A percentile compares a stretch with the other conserved stretches of the same genome.
phyloP scores from a whole-genome alignment of 805 yeast genomes.

The Wickerhamomyces mucosus region DNA sequence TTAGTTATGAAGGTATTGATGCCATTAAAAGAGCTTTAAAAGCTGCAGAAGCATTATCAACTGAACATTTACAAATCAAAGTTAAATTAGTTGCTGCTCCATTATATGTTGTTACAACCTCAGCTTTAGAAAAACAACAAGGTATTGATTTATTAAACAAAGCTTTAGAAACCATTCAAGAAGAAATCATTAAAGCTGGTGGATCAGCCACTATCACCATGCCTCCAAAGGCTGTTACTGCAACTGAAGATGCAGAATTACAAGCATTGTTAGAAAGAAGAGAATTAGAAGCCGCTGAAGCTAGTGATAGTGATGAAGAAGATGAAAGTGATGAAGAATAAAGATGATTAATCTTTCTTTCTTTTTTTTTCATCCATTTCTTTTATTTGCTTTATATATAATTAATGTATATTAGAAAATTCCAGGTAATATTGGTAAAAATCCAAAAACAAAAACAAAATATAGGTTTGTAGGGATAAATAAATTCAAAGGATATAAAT shows the following conservation, averaged over 20 bases:
- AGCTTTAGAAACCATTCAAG: constrained; percentile 71
- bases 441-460: too few relatives aligned
- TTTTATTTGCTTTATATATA: too few relatives aligned
- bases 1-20: constrained; percentile 94
- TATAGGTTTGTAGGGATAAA: too few relatives aligned
- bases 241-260: constrained; percentile 95
- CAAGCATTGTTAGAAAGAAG: constrained; percentile 91
- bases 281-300: constrained; percentile 76
- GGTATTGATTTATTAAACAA: constrained; percentile 73
- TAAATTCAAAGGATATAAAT: too few relatives aligned
- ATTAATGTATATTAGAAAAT: too few relatives aligned
- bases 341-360: too few relatives aligned
- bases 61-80: constrained; percentile 81
- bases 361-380: too few relatives aligned
- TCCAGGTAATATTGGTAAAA: too few relatives aligned
- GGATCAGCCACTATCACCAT: constrained; percentile 89
- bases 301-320: constrained; percentile 66
- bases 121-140: constrained; percentile 81
- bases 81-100: constrained; percentile 98
- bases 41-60: constrained; percentile 77
- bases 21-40: constrained; percentile 86
- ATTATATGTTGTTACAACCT: constrained; percentile 84
- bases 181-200: constrained; percentile 60
- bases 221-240: constrained; percentile 99
- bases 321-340: constrained; percentile 36